Base-by-base conservation (phyloP, 2,329 filamentous ascomycete genomes). In the Trichoderma sp. region DNA sequence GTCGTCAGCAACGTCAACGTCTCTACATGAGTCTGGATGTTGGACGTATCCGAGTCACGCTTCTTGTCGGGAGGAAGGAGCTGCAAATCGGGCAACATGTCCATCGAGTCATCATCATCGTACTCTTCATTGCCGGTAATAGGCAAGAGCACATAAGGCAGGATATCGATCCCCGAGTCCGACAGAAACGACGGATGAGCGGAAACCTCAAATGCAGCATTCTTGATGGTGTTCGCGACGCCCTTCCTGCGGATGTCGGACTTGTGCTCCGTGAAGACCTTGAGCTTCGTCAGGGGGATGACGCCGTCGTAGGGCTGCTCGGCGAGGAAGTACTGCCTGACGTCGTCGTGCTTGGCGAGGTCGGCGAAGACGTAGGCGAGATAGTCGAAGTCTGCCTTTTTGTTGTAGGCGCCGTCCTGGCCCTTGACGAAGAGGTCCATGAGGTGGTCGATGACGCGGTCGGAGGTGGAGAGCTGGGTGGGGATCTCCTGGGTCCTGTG, bases 401-500 rank as follows among this genome's bases (percentile, higher is more conserved):
- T 89, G 82, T 98, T 98, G 77, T 95, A 93, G 10, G 83, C 82
- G 26, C 90, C 90, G 67, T 90, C 88, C 24, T 91, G 88, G 21
- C 94, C 94, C 79, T 95, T 96, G 74, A 98, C 95, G 74, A 99
- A 99, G 71, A 96, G 89, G 76, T 98, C 95, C 76, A 99, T 87
- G 34, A 99, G 81, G 77, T 98, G 95, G 76, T 97, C 93, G 71
- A 98, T 86, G 5, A 92, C 88, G 66, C 86, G 82, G 43, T 88
- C 84, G 47, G 92, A 91, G 1, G 87, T 90, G 6, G 86, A 88
- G 7, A 97, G 84, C n/a, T 83, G 82, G 63, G 88, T 85, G 2
- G 92, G 90, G 0, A 89, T 76, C 7, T 84, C 79, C 68, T 92
- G 89, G 72, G 89, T 90, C 63, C 90, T 81, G 5, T 82, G 81